These are phyloP conservation scores for Sporothrix brasiliensis DNA, from an alignment of 2,329 filamentous ascomycete genomes.

Conservation along the genomic window DNA sequence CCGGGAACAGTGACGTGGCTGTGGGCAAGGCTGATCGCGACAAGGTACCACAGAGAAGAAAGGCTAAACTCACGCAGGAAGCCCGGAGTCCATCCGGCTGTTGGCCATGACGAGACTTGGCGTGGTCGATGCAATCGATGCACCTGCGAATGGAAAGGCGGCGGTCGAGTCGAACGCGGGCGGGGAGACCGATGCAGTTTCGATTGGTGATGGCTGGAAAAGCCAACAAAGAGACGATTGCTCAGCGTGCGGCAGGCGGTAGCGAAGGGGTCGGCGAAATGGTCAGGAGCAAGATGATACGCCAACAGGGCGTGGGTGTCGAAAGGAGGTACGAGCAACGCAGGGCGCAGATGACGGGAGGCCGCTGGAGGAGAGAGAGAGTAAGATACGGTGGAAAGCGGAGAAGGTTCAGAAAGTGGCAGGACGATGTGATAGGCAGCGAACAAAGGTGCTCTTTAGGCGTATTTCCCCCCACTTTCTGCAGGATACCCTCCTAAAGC, in stretches of 20 bases:
- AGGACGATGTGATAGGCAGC: conserved; percentile 27
- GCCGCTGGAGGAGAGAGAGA: conserved; percentile 24
- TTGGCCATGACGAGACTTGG: conserved; percentile 25
- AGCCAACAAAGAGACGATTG: not conserved
- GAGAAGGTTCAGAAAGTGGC: conserved; percentile 26
- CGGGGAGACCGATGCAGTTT: not conserved
- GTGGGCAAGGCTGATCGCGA: conserved; percentile 20
- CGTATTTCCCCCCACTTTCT: conserved; percentile 28
- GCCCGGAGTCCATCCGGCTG: conserved; percentile 55
- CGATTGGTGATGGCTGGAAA: not conserved
- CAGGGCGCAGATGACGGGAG: conserved; percentile 27
- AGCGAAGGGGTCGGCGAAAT: not conserved
- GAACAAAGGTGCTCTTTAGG: conserved; percentile 26
- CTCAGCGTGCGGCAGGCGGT: not conserved
- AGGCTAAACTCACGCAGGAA: conserved; percentile 60
- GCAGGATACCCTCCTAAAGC: conserved; percentile 19
- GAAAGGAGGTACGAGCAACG: conserved; percentile 12
- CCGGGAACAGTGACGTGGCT: not conserved
- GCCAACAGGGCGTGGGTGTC: conserved; percentile 17
- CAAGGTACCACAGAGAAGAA: not conserved
- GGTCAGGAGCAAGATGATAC: conserved; percentile 17
- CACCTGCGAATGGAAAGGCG: not conserved
- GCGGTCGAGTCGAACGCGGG: conserved; percentile 9
- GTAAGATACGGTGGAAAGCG: conserved; percentile 29
- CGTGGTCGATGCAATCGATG: conserved; percentile 9